These are phyloP conservation scores for Trichoderma koningii DNA, from an alignment of 2,329 filamentous ascomycete species.

Conservation along the genomic window DNA sequence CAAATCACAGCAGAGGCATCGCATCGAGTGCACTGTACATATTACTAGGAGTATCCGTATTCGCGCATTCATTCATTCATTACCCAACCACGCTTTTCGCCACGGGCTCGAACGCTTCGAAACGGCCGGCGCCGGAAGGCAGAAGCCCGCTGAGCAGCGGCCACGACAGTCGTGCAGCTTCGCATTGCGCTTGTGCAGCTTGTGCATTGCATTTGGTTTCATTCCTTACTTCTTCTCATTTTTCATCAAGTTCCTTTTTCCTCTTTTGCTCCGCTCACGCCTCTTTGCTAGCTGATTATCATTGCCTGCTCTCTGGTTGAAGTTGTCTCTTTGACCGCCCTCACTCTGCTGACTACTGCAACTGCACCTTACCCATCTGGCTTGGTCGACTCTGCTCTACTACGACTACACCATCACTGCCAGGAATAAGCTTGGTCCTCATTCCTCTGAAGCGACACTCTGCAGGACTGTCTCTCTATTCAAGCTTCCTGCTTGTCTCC, in stretches of 20 bases:
- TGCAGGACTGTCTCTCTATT: too few species aligned
- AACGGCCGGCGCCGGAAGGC: slow-evolving; percentile 2
- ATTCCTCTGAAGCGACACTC: background rate
- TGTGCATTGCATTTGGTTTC: slow-evolving; percentile 8
- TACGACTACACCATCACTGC: slow-evolving; percentile 12
- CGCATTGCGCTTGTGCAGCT: slow-evolving; percentile 19
- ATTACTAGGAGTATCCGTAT: too few species aligned
- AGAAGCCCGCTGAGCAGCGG: slow-evolving; percentile 47
- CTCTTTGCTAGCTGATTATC: background rate
- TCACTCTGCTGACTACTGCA: too few species aligned
- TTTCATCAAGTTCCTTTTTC: background rate
- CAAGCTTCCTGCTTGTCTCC: too few species aligned
- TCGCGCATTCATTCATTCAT: too few species aligned
- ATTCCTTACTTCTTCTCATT: background rate
- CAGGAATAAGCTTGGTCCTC: background rate
- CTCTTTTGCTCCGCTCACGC: slow-evolving; percentile 13
- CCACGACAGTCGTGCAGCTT: slow-evolving; percentile 52
- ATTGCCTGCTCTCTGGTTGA: background rate
- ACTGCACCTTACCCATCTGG: too few species aligned
- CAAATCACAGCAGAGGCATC: background rate
- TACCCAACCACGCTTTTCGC: too few species aligned
- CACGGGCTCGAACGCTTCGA: background rate
- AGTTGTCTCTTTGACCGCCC: too few species aligned
- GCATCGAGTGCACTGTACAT: background rate
- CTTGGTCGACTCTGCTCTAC: background rate